Base-by-base conservation (phyloP, 208 protist genomes). In the Leishmania gerbilli region DNA sequence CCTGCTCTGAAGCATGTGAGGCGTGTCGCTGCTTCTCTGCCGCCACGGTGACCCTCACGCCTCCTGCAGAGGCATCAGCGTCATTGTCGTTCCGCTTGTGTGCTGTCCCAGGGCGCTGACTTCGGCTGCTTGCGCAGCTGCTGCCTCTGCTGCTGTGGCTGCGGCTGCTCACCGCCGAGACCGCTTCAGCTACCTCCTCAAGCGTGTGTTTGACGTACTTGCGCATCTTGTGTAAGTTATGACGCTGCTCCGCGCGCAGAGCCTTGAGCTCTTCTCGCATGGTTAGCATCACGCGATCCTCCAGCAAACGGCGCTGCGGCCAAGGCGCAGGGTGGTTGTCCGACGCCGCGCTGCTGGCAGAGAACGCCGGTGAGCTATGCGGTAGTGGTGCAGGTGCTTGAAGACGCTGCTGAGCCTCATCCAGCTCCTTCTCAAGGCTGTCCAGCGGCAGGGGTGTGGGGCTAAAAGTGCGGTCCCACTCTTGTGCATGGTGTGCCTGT, bases 221-320 rank as follows among this genome's bases (percentile, higher is more conserved):
- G 15, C 80, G 80, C 76, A 83, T 78, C 17, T 24, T n/a, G 42
- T 67, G 62, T 9, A 88, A 71, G n/a, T 45, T 82, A 11, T 75
- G 74, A 0, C 60, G 68, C 79, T 85, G 81, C 75, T 85, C 79
- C 2, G 40, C 69, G 11, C 76, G 85, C 19, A 88, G 27, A 21
- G 45, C 37, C 67, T 74, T 64, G 42, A 84, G 71, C 77, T 85
- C 84, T 9, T 68, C 71, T 31, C 78, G 78, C 37, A 85, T 31
- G 21, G 71, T 64, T 19, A 64, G 17, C 53, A n/a, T 24, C 74
- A 45, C 19, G 53, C 37, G 56, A 31, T 67, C 74, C 17, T 77
- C 74, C 13, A 77, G 27, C 34, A 40, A 55, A 27, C 51, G 51
- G 31, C 21, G 34, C 72, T 42, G 15, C 53, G 31, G 31, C n/a